These are phyloP conservation scores for Mimosa bimucronata DNA, from an alignment of 306 rosid species.

Conservation along the genomic window DNA sequence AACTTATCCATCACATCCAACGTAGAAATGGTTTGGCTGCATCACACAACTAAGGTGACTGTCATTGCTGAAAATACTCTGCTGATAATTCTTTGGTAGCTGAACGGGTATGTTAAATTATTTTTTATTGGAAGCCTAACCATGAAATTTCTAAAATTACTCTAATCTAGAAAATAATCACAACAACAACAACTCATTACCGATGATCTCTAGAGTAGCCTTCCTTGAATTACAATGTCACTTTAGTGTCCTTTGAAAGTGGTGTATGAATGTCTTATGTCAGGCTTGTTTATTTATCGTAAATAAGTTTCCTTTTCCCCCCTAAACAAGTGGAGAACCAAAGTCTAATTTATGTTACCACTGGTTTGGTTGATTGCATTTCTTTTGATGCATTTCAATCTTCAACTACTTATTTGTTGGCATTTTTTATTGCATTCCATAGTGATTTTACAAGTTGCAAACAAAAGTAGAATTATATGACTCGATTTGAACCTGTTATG, in stretches of 20 bases:
- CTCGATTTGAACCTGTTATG: not conserved
- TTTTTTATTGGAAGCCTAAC: not conserved
- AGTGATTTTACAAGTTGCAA: not conserved
- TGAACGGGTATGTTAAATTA: not conserved
- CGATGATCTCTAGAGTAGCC: not conserved
- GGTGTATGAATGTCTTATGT: not conserved
- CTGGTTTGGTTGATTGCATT: not conserved
- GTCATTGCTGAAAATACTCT: conserved; percentile 14
- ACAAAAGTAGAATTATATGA: not conserved
- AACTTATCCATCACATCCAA: too few relatives aligned
- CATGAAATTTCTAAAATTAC: not conserved
- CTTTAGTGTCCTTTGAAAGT: not conserved
- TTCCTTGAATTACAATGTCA: not conserved
- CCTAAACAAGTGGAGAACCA: not conserved
- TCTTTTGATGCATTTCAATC: not conserved
- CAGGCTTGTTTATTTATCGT: not conserved
- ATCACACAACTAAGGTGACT: conserved; percentile 12
- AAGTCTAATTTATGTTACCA: not conserved
- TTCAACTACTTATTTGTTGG: not conserved
- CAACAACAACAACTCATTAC: not conserved
- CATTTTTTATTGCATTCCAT: not conserved
- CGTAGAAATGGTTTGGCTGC: not conserved
- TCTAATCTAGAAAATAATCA: not conserved
- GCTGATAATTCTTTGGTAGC: not conserved
- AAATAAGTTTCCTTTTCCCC: not conserved